These are phyloP conservation scores for Xylaria multiplex DNA, from an alignment of 2,329 filamentous ascomycete genomes.

Conservation along the genomic window DNA sequence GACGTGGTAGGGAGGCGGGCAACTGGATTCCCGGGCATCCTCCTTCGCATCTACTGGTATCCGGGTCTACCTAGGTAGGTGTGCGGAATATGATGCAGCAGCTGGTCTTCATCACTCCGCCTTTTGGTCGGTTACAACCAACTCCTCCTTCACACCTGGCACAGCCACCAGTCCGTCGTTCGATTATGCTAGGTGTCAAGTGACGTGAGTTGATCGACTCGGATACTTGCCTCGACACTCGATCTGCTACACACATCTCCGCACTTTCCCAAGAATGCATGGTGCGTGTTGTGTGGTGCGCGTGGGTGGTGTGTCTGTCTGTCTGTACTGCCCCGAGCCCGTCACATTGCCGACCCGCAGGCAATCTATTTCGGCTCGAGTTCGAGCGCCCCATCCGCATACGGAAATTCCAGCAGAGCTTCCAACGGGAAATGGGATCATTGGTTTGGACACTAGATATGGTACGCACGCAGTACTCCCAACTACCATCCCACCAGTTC, in stretches of 20 bases:
- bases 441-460: background rate
- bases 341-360: constrained; percentile 21
- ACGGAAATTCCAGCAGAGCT: constrained; percentile 5
- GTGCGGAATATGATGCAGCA: constrained; percentile 16
- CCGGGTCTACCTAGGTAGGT: background rate
- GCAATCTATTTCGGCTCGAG: constrained; percentile 23
- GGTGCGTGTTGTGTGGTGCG: background rate
- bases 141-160: constrained; percentile 6
- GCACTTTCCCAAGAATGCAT: constrained; percentile 4
- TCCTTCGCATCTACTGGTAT: constrained; percentile 20
- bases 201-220: constrained; percentile 21
- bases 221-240: constrained; percentile 7
- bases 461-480: background rate
- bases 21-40: constrained; percentile 17
- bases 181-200: background rate
- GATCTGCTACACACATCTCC: constrained; percentile 15
- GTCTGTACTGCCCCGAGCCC: constrained; percentile 20
- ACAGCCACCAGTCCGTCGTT: constrained; percentile 22
- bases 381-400: constrained; percentile 20
- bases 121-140: constrained; percentile 26
- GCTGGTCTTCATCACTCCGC: constrained; percentile 23
- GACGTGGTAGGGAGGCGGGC: constrained; percentile 10
- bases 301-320: too few species aligned
- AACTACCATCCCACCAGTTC: constrained; percentile 13
- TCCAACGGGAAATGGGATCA: constrained; percentile 2